Evolutionary conservation across 1,139 yeast genomes (phyloP).

Genomic region (Pichia cactophila): DNA sequence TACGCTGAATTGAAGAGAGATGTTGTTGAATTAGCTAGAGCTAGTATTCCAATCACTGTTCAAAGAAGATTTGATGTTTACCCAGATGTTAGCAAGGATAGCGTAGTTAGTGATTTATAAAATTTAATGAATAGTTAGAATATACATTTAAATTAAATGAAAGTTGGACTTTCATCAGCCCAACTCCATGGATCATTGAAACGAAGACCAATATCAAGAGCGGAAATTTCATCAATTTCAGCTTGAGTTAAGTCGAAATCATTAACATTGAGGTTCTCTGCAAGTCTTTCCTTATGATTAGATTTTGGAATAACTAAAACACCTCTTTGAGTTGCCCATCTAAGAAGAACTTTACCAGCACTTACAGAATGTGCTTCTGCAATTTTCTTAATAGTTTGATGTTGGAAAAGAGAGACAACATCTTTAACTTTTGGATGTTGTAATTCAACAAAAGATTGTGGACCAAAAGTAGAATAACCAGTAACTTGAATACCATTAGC

Average conservation of each 20-base stretch:
- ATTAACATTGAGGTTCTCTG: slow-evolving; percentile 49
- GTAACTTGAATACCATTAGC: slow-evolving; percentile 59
- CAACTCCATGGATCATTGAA: slow-evolving; percentile 84
- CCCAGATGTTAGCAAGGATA: slow-evolving; percentile 46
- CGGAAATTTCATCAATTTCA: slow-evolving; percentile 45
- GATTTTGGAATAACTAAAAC: slow-evolving; percentile 73
- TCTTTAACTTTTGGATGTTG: slow-evolving; percentile 44
- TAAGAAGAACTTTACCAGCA: slow-evolving; percentile 57
- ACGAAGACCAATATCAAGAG: slow-evolving; percentile 61
- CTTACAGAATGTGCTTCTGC: slow-evolving; percentile 47
- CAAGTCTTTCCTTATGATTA: slow-evolving; percentile 52
- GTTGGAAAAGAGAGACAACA: slow-evolving; percentile 49
- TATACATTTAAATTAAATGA: not conserved
- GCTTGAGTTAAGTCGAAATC: slow-evolving; percentile 47
- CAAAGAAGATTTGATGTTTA: slow-evolving; percentile 87
- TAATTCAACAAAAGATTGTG: slow-evolving; percentile 64
- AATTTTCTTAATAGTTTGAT: slow-evolving; percentile 43
- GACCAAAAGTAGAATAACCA: slow-evolving; percentile 83
- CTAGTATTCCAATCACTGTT: slow-evolving; percentile 65
- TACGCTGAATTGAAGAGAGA: slow-evolving; percentile 73
- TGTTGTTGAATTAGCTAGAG: slow-evolving; percentile 52
- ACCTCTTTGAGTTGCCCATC: slow-evolving; percentile 78
- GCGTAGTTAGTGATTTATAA: slow-evolving; percentile 18
- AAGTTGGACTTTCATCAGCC: slow-evolving; percentile 43
- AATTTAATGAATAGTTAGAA: not conserved